Evolutionary conservation across 805 yeast genomes (phyloP), one percentile per base, ranked within the genome.

Genomic region (Candida yuanshanica): DNA sequence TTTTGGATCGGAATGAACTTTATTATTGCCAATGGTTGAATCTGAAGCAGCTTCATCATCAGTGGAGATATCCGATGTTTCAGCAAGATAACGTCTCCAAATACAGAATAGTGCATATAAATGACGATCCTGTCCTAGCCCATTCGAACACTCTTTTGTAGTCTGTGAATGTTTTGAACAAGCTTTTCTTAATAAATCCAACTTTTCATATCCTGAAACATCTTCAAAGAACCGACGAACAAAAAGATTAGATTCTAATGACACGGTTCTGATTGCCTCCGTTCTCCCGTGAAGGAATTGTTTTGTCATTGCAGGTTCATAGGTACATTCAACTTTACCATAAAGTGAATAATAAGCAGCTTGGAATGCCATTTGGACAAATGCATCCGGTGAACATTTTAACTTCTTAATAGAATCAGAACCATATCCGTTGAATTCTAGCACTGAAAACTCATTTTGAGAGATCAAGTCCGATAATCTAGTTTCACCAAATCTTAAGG

Each of bases 241-340:
- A 65, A 88, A 89, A 35, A 75, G 69, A 55, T 84, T 84, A 1
- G 93, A 82, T 57, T 87, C 87, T 51, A 76, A 70, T 7, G 91
- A 79, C 5, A 89, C 96, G 0, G 95, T 75, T 54, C 96, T 72
- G 42, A 89, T 79, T 4, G 96, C 95, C 62, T 89, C 97, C 1
- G 97, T 89, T 60, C 97, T 75, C 10, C 96, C 97, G 58, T 89
- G 95, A 48, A 82, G 72, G 59, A 81, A 89, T 44, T 69, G 69
- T 61, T 89, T 89, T 4, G 96, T 90, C 97, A 89, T 89, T 8
- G 96, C 96, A 2, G 97, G 97, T 64, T 89, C 97, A 60, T 89
- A 89, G 6, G 95, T 87, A 49, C 95, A 85, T 62, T 88, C 97
- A 31, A 88, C 91, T 57, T 84, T 85, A 37, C 97, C 96, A 58